A percentile compares a stretch with the other conserved stretches of the same genome.
These are phyloP conservation scores for Halophytophthora batemanensis DNA, from an alignment of 352 stramenopile genomes.

Conservation along the genomic window DNA sequence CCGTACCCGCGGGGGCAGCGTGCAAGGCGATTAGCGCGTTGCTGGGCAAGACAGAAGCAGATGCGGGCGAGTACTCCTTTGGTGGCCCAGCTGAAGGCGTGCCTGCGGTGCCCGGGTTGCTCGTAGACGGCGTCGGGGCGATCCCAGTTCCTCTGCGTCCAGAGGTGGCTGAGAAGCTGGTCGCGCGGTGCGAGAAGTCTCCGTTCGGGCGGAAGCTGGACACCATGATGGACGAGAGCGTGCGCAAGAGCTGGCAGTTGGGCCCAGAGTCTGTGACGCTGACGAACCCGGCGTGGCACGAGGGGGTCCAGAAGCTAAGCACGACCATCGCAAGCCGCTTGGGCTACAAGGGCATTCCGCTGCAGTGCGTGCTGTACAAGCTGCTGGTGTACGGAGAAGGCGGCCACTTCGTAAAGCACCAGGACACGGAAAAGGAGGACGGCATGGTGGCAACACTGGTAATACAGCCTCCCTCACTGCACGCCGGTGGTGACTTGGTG, in stretches of 20 bases:
- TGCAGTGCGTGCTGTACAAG: constrained; percentile 27
- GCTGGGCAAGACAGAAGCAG: too few relatives aligned
- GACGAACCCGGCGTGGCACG: not conserved
- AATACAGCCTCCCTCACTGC: constrained; percentile 27
- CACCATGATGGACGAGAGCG: constrained; percentile 6
- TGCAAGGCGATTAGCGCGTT: too few relatives aligned
- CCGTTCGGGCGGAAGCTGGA: constrained; percentile 4
- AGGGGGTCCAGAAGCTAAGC: not conserved
- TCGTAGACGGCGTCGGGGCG: too few relatives aligned
- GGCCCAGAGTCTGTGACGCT: not conserved
- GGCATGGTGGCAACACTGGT: constrained; percentile 49
- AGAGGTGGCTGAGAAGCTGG: too few relatives aligned
- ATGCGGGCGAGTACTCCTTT: too few relatives aligned
- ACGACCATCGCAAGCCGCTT: not conserved
- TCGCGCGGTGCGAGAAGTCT: too few relatives aligned
- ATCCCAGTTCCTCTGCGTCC: too few relatives aligned
- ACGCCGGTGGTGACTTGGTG: constrained; percentile 19
- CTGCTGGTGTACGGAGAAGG: constrained; percentile 35
- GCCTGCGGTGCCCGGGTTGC: too few relatives aligned
- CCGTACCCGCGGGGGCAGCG: too few relatives aligned
- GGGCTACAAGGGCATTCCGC: constrained; percentile 3
- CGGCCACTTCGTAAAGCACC: constrained; percentile 33
- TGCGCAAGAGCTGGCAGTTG: constrained; percentile 12
- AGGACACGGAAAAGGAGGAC: constrained; percentile 43
- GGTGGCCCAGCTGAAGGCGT: too few relatives aligned